Conservation (phyloP, 352 stramenopile species). For the Pythium aristosporum region DNA sequence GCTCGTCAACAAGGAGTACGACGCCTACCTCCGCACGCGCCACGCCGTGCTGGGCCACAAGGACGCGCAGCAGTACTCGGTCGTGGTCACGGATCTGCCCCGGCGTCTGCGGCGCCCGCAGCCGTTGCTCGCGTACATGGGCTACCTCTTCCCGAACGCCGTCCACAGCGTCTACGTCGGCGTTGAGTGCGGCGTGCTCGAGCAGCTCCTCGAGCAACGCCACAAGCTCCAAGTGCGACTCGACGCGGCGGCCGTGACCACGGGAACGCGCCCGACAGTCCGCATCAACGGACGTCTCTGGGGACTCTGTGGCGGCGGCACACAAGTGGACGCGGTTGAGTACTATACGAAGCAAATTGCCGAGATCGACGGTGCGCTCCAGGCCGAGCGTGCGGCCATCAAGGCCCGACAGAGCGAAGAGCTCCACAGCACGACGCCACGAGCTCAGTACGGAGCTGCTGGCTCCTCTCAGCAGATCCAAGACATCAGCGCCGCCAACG, state of each 20-base stretch:
- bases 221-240: constrained; percentile 48
- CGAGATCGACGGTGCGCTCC: constrained; percentile 50
- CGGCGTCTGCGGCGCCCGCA: constrained; percentile 46
- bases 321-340: constrained; percentile 60
- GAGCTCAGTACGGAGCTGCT: constrained; percentile 18
- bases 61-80: constrained; percentile 67
- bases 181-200: constrained; percentile 60
- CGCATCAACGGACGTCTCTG: constrained; percentile 42
- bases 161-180: constrained; percentile 72
- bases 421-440: not conserved
- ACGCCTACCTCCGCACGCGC: constrained; percentile 54
- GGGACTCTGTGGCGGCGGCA: constrained; percentile 42
- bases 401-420: constrained; percentile 45
- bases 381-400: constrained; percentile 48
- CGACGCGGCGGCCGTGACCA: constrained; percentile 36
- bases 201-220: constrained; percentile 56
- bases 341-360: constrained; percentile 52
- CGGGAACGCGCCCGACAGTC: constrained; percentile 29
- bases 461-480: not conserved
- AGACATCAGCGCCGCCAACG: constrained; percentile 19
- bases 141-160: constrained; percentile 61
- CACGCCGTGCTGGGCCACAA: constrained; percentile 63
- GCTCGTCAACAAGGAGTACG: constrained; percentile 56
- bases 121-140: constrained; percentile 64
- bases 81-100: constrained; percentile 70